Base-by-base conservation (phyloP, 345 rosid genomes). In the Dimocarpus longan region DNA sequence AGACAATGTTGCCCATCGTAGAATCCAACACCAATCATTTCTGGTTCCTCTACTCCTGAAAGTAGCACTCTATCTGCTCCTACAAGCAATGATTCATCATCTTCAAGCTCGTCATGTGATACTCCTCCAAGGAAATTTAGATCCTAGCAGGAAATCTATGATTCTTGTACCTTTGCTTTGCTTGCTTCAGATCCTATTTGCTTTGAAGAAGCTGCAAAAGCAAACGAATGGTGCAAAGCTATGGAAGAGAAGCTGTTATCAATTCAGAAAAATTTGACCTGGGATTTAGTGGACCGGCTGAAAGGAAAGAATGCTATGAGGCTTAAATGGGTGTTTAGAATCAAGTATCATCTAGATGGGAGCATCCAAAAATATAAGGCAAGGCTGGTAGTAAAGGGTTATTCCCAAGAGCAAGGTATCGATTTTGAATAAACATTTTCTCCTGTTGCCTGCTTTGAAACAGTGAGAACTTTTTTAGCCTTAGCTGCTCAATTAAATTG, bases 301-400 rank as follows among this genome's bases (percentile, higher is more conserved):
- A 6, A 44, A 15, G 79, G 50, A 46, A 46, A 46, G 8, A 44
- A 44, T 44, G 50, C 11, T 44, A 44, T 44, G 1, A 10, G 50
- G 7, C 11, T 44, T 0, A 64, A 65, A 22, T 76, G 62, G 71
- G 28, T 64, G 0, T 65, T 10, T 46, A 76, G n/a, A 16, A 64
- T 24, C 15, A 76, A 76, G 22, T 59, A 10, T 44, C 13, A 50
- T 46, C 18, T 69, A 1, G 60, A 65, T 76, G 78, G 71, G 16
- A 43, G 68, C 0, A 22, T 46, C 7, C 44, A 68, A 68, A 68
- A 18, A 18, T 4, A 68, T 24, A 40, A 37, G 12, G 71, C 71
- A 2, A 16, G 46, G 11, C 24, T 37, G 5, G 22, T 68, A 3
- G 50, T 4, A 6, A 68, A 68, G 11, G 71, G 71, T 3, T 66